Percentiles rank a stretch among this genome's conserved stretches.
These are phyloP conservation scores for Leishmania braziliensis DNA, from an alignment of 208 protist species.

Conservation along the genomic window DNA sequence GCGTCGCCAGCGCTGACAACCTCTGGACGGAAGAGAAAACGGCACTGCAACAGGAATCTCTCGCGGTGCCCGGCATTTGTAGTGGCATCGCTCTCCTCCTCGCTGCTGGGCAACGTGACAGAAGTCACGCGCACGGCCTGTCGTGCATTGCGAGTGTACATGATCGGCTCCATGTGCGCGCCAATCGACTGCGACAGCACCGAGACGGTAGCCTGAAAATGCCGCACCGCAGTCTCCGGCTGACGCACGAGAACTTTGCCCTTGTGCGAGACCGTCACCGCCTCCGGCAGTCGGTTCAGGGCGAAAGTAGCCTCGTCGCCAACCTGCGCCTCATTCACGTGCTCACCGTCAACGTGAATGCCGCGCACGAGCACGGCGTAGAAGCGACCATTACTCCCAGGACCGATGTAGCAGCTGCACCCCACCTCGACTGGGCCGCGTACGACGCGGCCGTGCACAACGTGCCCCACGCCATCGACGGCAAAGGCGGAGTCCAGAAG, in stretches of 20 bases:
- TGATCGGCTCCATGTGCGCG: constrained; percentile 66
- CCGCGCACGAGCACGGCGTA: constrained; percentile 72
- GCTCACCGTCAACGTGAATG: constrained; percentile 93
- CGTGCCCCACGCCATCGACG: constrained; percentile 89
- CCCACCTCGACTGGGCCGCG: constrained; percentile 86
- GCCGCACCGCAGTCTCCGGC: constrained; percentile 24
- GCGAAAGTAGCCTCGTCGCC: constrained; percentile 93
- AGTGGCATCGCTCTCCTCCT: not conserved
- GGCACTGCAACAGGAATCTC: constrained; percentile 30
- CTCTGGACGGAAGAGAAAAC: constrained; percentile 81
- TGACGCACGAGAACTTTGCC: constrained; percentile 65
- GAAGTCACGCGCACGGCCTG: constrained; percentile 62
- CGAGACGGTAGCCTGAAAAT: constrained; percentile 44
- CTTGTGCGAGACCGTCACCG: constrained; percentile 62
- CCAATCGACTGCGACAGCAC: constrained; percentile 68
- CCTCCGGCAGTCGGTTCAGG: constrained; percentile 74
- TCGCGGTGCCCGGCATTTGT: not conserved
- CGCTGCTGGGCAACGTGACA: not conserved
- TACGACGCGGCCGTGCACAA: constrained; percentile 93
- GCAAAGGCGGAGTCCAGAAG: constrained; percentile 77
- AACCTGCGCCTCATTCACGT: constrained; percentile 86
- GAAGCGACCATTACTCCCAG: constrained; percentile 91
- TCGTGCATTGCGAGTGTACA: constrained; percentile 78
- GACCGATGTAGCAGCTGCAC: constrained; percentile 91
- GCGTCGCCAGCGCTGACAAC: constrained; percentile 56